Evolutionary conservation across 176 grass and related monocot species (phyloP).

Genomic region (Phragmites australis): DNA sequence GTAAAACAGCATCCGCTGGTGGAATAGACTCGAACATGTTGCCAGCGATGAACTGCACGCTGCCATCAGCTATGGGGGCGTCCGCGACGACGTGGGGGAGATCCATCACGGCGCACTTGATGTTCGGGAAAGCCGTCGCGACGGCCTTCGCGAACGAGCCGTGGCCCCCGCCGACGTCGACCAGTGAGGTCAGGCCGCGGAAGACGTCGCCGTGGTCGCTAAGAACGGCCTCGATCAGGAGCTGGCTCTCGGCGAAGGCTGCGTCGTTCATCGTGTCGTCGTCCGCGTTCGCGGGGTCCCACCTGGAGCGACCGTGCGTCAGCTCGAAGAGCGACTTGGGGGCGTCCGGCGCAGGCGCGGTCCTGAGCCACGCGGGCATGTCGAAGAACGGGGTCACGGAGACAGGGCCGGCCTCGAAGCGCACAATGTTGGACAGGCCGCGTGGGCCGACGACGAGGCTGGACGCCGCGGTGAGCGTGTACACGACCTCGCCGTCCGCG

Average conservation of each 20-base stretch:
- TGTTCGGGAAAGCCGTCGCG: neutral
- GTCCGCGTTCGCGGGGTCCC: neutral
- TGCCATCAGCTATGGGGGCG: neutral
- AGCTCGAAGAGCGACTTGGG: conserved; percentile 6
- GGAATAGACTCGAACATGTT: neutral
- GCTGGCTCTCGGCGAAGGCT: neutral
- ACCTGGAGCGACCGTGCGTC: neutral
- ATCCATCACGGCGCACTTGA: conserved; percentile 2
- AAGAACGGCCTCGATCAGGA: neutral
- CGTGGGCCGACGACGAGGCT: neutral
- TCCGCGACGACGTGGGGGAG: neutral
- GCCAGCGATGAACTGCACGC: neutral
- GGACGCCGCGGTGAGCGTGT: neutral
- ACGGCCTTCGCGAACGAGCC: neutral
- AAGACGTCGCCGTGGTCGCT: neutral
- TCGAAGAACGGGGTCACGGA: neutral
- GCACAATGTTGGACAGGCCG: neutral
- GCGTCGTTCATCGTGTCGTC: neutral
- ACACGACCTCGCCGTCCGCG: neutral
- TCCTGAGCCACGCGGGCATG: neutral
- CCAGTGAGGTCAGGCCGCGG: neutral
- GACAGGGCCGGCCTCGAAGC: neutral
- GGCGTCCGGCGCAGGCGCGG: neutral
- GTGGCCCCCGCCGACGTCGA: neutral
- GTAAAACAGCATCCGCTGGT: neutral